Evolutionary conservation across 2,329 filamentous ascomycete genomes (phyloP).

Genomic region (Coniochaeta sp.): DNA sequence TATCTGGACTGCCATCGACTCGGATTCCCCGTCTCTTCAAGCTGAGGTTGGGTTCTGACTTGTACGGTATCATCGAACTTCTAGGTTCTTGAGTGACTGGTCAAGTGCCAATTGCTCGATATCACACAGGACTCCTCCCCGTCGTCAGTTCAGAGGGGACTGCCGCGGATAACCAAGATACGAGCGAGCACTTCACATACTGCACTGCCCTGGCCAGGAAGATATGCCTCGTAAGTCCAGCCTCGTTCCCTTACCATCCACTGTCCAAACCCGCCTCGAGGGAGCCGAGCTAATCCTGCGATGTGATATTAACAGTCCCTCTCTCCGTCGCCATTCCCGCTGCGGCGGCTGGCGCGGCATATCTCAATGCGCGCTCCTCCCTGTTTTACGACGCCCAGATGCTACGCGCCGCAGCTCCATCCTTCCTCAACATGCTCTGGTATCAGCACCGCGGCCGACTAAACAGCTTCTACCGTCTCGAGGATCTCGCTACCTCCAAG

Average conservation of each 20-base stretch:
- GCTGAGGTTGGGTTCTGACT: neutral
- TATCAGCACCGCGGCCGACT: conserved; percentile 52
- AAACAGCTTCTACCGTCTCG: conserved; percentile 70
- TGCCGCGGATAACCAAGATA: neutral
- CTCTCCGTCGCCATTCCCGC: conserved; percentile 51
- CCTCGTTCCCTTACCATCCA: too few relatives aligned
- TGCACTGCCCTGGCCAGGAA: neutral
- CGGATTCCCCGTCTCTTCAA: neutral
- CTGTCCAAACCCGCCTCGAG: too few relatives aligned
- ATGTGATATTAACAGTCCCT: conserved; percentile 34
- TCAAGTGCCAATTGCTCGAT: neutral
- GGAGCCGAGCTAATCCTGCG: neutral
- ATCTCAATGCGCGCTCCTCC: conserved; percentile 65
- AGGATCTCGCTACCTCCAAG: conserved; percentile 50
- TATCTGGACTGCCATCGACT: neutral
- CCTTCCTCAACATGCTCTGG: conserved; percentile 32
- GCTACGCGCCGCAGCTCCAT: conserved; percentile 44
- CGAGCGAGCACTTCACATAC: neutral
- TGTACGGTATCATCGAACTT: neutral
- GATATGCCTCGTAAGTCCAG: conserved; percentile 3
- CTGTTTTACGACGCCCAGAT: conserved; percentile 60
- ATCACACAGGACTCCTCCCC: neutral
- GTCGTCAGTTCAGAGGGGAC: neutral
- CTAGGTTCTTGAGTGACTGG: neutral
- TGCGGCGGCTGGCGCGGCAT: conserved; percentile 61